Evolutionary conservation across 2,329 filamentous ascomycete species (phyloP).

Genomic region (Trichoderma polysporum): DNA sequence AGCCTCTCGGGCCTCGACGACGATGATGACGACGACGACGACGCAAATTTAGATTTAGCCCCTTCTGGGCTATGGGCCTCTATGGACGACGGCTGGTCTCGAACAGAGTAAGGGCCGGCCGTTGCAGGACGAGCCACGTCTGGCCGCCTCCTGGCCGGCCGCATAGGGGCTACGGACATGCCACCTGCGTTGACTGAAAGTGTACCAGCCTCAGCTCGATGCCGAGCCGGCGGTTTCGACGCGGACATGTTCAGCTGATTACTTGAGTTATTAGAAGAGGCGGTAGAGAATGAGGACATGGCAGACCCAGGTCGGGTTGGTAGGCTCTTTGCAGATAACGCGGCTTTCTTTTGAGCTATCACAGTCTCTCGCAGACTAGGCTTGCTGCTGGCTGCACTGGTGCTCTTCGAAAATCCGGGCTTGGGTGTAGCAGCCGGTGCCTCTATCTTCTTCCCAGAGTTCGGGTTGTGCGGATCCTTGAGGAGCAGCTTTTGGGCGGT

Average conservation of each 20-base stretch:
- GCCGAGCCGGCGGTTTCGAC: slow-evolving; percentile 39
- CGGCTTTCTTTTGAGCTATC: slow-evolving; percentile 73
- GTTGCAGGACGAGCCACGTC: slow-evolving; percentile 62
- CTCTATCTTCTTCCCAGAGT: slow-evolving; percentile 57
- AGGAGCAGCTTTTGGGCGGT: slow-evolving; percentile 78
- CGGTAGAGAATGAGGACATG: slow-evolving; percentile 57
- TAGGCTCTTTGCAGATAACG: slow-evolving; percentile 49
- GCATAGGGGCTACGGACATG: slow-evolving; percentile 63
- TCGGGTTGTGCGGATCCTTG: slow-evolving; percentile 80
- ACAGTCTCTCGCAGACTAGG: slow-evolving; percentile 79
- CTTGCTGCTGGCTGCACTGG: slow-evolving; percentile 57
- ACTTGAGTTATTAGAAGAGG: slow-evolving; percentile 43
- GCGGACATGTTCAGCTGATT: slow-evolving; percentile 25
- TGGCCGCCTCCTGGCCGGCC: slow-evolving; percentile 57
- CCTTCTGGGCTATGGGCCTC: slow-evolving; percentile 47
- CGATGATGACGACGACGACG: slow-evolving; percentile 39
- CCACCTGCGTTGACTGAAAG: slow-evolving; percentile 52
- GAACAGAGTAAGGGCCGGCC: slow-evolving; percentile 63
- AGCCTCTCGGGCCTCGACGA: slow-evolving; percentile 35
- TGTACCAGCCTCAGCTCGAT: slow-evolving; percentile 43
- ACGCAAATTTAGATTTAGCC: slow-evolving; percentile 46
- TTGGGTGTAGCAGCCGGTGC: slow-evolving; percentile 45
- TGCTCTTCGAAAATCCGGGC: slow-evolving; percentile 60
- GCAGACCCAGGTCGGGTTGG: slow-evolving; percentile 61
- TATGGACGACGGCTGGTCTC: slow-evolving; percentile 43